A percentile compares a stretch with the other conserved stretches of the same genome.
Conservation (phyloP, 352 stramenopile genomes). For the Phytophthora tubulina region DNA sequence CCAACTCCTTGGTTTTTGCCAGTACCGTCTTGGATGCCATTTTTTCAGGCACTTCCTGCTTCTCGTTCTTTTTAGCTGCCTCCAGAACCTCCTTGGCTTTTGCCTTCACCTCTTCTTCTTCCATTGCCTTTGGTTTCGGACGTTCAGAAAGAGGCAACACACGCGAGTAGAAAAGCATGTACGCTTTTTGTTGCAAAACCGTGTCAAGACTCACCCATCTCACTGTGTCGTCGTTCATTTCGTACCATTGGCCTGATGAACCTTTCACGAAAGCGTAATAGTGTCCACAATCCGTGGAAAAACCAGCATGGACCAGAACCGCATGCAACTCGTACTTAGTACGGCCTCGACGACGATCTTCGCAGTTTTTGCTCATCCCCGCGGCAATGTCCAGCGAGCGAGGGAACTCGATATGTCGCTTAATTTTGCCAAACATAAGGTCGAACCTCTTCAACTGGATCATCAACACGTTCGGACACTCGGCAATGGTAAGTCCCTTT, state of each 20-base stretch:
- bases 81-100: conserved; percentile 35
- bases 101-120: conserved; percentile 36
- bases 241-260: conserved; percentile 91
- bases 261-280: conserved; percentile 93
- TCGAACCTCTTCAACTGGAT: conserved; percentile 94
- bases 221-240: conserved; percentile 93
- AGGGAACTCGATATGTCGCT: conserved; percentile 86
- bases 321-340: conserved; percentile 82
- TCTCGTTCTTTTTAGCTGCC: conserved; percentile 7
- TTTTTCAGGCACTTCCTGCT: conserved; percentile 32
- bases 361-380: conserved; percentile 62
- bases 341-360: conserved; percentile 58
- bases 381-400: conserved; percentile 71
- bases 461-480: conserved; percentile 87
- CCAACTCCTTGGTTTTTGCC: conserved; percentile 53
- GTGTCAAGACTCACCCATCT: conserved; percentile 89
- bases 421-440: conserved; percentile 89
- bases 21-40: conserved; percentile 30
- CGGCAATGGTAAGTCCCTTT: conserved; percentile 86
- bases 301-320: conserved; percentile 89
- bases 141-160: conserved; percentile 62
- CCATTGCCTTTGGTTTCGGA: conserved; percentile 43
- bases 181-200: conserved; percentile 89
- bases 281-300: conserved; percentile 91
- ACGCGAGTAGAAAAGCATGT: conserved; percentile 93